phyloP scores from a whole-genome alignment of 192 early-diverging fungal genomes.

The Backusella parvicylindrica region DNA sequence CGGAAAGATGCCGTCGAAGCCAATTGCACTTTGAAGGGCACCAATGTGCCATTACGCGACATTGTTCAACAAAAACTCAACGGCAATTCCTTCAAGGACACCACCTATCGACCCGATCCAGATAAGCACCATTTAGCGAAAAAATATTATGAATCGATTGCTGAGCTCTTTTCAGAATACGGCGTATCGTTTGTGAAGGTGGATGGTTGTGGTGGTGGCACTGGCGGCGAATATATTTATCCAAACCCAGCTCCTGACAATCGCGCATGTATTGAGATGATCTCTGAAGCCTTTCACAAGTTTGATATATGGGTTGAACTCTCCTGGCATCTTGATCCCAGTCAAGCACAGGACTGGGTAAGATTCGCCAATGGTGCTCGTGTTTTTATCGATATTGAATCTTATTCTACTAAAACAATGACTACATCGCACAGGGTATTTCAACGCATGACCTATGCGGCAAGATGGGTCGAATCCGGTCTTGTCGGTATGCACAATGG shows the following conservation, averaged over 20 bases:
- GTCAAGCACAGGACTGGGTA: constrained; percentile 15
- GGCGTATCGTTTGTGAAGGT: constrained; percentile 26
- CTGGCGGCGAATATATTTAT: constrained; percentile 20
- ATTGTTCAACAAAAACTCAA: not conserved
- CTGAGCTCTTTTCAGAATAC: constrained; percentile 30
- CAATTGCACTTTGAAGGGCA: not conserved
- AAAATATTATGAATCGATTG: constrained; percentile 27
- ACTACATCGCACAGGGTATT: constrained; percentile 20
- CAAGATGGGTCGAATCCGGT: constrained; percentile 18
- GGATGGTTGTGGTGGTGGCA: constrained; percentile 29
- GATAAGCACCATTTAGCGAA: not conserved
- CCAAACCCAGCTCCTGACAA: constrained; percentile 28
- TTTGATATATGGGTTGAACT: constrained; percentile 31
- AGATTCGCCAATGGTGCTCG: constrained; percentile 17
- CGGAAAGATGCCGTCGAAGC: constrained; percentile 20
- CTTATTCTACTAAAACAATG: constrained; percentile 27
- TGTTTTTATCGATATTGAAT: constrained; percentile 32
- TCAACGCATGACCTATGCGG: constrained; percentile 16
- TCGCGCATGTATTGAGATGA: constrained; percentile 15
- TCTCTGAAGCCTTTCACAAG: constrained; percentile 11
- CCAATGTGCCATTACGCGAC: not conserved
- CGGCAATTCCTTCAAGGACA: constrained; percentile 24
- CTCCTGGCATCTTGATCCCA: constrained; percentile 28
- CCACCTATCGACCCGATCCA: constrained; percentile 20
- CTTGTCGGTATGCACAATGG: constrained; percentile 17